phyloP scores from a whole-genome alignment of 208 protist species.

The Leishmania arabica region DNA sequence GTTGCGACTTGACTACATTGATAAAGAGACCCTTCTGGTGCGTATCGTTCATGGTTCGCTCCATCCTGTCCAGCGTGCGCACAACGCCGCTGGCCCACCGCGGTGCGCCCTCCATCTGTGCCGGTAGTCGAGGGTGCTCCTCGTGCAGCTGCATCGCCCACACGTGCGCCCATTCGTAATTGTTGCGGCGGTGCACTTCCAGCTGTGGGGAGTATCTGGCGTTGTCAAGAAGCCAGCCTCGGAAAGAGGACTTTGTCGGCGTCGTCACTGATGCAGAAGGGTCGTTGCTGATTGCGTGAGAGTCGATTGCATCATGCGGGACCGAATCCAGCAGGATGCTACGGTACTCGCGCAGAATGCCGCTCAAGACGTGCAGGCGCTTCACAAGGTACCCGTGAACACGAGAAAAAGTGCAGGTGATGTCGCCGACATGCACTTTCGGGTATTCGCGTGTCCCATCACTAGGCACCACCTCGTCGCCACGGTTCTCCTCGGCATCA shows the following conservation, averaged over 20 bases:
- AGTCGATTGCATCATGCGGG: neutral
- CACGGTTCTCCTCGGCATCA: conserved; percentile 23
- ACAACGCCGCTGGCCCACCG: conserved; percentile 21
- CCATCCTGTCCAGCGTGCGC: conserved; percentile 48
- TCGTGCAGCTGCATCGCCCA: conserved; percentile 47
- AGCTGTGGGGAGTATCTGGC: conserved; percentile 22
- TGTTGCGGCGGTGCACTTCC: conserved; percentile 21
- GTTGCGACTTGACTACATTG: conserved; percentile 37
- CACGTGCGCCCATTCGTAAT: conserved; percentile 25
- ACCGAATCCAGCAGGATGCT: conserved; percentile 15
- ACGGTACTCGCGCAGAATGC: conserved; percentile 64
- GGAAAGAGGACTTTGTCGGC: conserved; percentile 4
- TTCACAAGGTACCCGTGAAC: conserved; percentile 66
- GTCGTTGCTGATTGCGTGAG: neutral
- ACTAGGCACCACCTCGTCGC: conserved; percentile 51
- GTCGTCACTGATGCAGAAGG: neutral
- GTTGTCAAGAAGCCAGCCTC: conserved; percentile 2
- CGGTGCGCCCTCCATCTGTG: conserved; percentile 49
- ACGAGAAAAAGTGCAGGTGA: conserved; percentile 19
- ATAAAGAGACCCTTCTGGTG: conserved; percentile 47
- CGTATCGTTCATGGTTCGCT: conserved; percentile 51
- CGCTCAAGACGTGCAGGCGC: conserved; percentile 71
- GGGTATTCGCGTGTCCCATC: conserved; percentile 22
- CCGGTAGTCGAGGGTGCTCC: conserved; percentile 35
- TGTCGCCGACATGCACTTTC: conserved; percentile 14